Base-by-base conservation (phyloP, 2,329 filamentous ascomycete species). In the Phyllosticta capitalensis region DNA sequence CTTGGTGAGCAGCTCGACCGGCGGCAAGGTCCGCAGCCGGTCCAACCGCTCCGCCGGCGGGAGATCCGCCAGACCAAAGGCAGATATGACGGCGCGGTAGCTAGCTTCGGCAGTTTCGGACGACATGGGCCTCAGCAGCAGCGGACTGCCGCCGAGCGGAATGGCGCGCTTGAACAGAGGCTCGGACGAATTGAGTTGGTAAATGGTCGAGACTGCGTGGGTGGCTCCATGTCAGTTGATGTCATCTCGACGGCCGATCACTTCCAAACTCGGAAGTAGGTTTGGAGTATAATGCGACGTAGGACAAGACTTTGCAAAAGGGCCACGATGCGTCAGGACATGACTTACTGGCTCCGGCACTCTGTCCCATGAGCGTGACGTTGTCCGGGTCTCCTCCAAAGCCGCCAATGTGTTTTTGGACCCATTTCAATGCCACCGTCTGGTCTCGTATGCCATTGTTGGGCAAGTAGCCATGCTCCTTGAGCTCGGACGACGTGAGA, bases 401-500 rank as follows among this genome's bases (percentile, higher is more conserved):
- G 0, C 69, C 69, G 19, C 61, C 57, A 50, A 76, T 74, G 55
- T 72, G 66, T 14, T 68, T 65, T 30, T 66, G 66, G 6, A 75
- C 63, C 74, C 74, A 76, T 54, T 64, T 61, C 17, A 76, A 58
- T 6, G 74, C 74, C 4, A 66, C 65, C 4, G 68, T 65, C 56
- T 75, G 74, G 54, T 72, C 71, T 52, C 66, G 68, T 6, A 69
- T 65, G 9, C 67, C 70, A 56, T 72, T 72, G 54, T 72, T 72
- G 1, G 69, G 62, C 58, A 67, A 66, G 54, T 70, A 72, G 0
- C 76, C 78, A 4, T 74, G 74, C 21, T 74, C 68, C 3, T 74
- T 71, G 19, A 82, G 67, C 54, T 79, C 79, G 52, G 74, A 66
- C 0, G 79, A 81, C 2, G 78, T 79, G 56, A 81, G 52, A 53